Evolutionary conservation across 2,329 filamentous ascomycete species (phyloP), one percentile per base, ranked within the genome.

Genomic region (Elsinoe necatrix): DNA sequence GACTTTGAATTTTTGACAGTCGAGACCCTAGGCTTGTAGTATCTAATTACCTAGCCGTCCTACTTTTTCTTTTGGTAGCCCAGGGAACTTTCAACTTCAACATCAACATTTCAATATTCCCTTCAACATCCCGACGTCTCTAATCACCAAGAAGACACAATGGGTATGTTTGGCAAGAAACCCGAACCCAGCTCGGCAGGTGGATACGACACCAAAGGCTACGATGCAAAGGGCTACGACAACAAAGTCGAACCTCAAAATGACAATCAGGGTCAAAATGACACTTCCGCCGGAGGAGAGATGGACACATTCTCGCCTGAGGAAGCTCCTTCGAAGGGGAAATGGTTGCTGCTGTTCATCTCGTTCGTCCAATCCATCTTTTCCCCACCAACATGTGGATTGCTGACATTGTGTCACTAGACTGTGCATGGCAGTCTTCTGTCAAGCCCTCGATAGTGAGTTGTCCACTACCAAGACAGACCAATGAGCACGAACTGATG

Each of bases 391-490:
- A 52, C 31, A 39, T 12, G 29, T 35, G 29, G 25, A 21, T 23
- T 23, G n/a, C 48, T 52, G 48, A 52, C 48, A 52, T 52, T 52
- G 48, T 31, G 39, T 52, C 7, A 25, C 21, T 52, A 52, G 48
- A 18, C 48, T 52, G 11, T 52, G 48, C 48, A 52, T 52, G 48
- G 48, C 48, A 35, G 48, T 52, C 31, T 52, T 52, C 18, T 52
- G 48, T 39, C 48, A 52, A 23, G 48, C 48, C 11, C 31, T 52
- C 20, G 48, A 52, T 37, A 52, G 48, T 52, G 29, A 52, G 48
- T 51, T 61, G 23, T 63, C 61, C 41, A 11, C 37, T 52, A 52
- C 29, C 48, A 52, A 52, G 48, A 52, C 31, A 18, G 48, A 37
- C 48, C 48, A n/a, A n/a, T 29, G 31, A 16, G 20, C 18, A n/a